Percentiles rank a stretch among this genome's conserved stretches.
phyloP scores from a whole-genome alignment of 78 protist genomes.

The Dictyostelium discoideum region DNA sequence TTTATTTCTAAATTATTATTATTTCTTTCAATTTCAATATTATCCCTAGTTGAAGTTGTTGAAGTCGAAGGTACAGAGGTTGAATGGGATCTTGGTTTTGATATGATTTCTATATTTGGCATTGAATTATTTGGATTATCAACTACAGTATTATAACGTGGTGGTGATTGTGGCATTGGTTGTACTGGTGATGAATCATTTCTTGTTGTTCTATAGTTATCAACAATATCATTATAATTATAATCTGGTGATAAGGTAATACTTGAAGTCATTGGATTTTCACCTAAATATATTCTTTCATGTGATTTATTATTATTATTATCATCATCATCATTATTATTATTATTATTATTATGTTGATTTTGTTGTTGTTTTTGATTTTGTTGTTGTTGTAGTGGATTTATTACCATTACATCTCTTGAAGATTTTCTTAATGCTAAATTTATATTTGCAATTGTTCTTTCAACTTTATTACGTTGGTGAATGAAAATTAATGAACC shows the following conservation, averaged over 20 bases:
- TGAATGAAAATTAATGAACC: not conserved
- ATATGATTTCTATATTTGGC: not conserved
- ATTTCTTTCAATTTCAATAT: not conserved
- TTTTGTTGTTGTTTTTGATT: not conserved
- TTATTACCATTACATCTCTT: constrained; percentile 5
- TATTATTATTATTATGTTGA: not conserved
- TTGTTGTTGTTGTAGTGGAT: not conserved
- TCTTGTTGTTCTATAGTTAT: not conserved
- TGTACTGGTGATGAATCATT: not conserved
- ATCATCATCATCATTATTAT: not conserved
- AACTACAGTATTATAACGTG: not conserved
- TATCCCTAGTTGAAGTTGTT: not conserved
- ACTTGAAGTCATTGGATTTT: not conserved
- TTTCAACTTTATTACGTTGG: not conserved
- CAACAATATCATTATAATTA: not conserved
- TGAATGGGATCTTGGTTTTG: constrained; percentile 1
- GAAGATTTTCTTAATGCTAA: not conserved
- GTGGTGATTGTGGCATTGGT: not conserved
- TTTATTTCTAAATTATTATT: not conserved
- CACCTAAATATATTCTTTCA: not conserved
- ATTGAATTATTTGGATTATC: not conserved
- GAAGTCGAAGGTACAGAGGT: not conserved
- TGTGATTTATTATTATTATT: not conserved
- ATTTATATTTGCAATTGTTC: not conserved
- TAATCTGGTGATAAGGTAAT: not conserved